Percentiles rank a stretch among this genome's conserved stretches.
These are phyloP conservation scores for Tritrichomonas foetus DNA, from an alignment of 208 protist genomes.

Conservation along the genomic window DNA sequence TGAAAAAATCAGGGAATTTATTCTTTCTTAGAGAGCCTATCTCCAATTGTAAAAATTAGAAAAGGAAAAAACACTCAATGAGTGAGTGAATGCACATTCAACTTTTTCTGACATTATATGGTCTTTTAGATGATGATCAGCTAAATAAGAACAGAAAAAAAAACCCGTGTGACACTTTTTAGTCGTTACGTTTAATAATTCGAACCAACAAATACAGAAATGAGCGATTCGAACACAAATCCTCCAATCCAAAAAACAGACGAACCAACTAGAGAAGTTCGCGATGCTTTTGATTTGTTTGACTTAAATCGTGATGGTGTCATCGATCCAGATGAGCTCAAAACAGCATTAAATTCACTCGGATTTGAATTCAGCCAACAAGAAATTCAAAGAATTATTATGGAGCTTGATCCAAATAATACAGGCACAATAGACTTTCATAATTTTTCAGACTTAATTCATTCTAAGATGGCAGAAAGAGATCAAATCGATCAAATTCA, in stretches of 20 bases:
- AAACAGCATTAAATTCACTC: conserved; percentile 95
- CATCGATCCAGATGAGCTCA: conserved; percentile 96
- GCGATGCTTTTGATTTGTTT: conserved; percentile 98
- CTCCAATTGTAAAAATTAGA: too few relatives aligned
- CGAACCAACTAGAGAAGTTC: conserved; percentile 95
- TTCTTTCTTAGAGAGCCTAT: too few relatives aligned
- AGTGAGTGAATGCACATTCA: too few relatives aligned
- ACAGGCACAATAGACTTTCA: conserved; percentile 71
- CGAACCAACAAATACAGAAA: too few relatives aligned
- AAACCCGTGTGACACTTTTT: too few relatives aligned
- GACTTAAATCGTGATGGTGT: conserved; percentile 65
- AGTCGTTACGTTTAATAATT: too few relatives aligned
- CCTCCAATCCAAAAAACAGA: conserved; percentile 74
- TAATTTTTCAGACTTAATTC: conserved; percentile 74
- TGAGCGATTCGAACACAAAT: too few relatives aligned
- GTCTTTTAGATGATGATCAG: too few relatives aligned
- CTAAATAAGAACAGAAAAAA: too few relatives aligned
- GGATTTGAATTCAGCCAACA: conserved; percentile 95
- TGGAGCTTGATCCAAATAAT: conserved; percentile 70
- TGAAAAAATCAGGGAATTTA: too few relatives aligned
- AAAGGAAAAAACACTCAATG: too few relatives aligned
- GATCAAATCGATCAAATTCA: conserved; percentile 67
- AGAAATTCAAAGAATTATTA: conserved; percentile 71
- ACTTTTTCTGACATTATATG: too few relatives aligned
- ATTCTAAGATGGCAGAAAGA: conserved; percentile 72